phyloP scores from a whole-genome alignment of 225 moss, liverwort and hornwort genomes.

The Thuidium tamariscinum region DNA sequence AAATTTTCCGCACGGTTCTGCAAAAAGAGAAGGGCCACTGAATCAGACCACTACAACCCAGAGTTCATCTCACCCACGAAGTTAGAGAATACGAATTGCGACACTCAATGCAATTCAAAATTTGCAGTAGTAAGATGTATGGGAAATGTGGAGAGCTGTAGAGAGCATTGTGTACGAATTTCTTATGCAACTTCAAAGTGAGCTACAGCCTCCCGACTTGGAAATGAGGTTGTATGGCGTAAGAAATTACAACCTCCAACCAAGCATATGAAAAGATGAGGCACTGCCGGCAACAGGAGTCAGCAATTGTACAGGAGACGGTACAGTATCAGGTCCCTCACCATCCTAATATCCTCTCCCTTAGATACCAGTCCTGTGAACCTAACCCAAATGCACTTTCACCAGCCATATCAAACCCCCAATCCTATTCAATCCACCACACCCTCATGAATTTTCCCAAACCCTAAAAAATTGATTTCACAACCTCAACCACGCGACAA shows the following conservation, averaged over 20 bases:
- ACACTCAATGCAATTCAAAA: neutral
- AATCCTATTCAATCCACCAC: neutral
- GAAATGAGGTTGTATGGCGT: neutral
- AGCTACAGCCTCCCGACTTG: neutral
- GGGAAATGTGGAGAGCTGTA: neutral
- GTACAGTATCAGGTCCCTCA: neutral
- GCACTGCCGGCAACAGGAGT: neutral
- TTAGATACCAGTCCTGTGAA: neutral
- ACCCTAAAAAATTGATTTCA: neutral
- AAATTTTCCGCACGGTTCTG: constrained; percentile 90
- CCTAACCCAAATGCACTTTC: neutral
- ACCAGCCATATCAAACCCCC: neutral
- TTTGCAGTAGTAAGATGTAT: neutral
- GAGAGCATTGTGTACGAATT: neutral
- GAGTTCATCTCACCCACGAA: neutral
- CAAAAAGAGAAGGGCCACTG: constrained; percentile 8
- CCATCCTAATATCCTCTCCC: neutral
- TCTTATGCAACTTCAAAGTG: neutral
- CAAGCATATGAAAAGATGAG: neutral
- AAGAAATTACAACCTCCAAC: neutral
- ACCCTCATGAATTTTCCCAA: neutral
- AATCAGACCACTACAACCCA: neutral
- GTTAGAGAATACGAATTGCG: neutral
- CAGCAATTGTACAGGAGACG: neutral
- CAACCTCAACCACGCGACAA: neutral